These are phyloP conservation scores for Colletotrichum plurivorum DNA, from an alignment of 2,329 filamentous ascomycete species.

Conservation along the genomic window DNA sequence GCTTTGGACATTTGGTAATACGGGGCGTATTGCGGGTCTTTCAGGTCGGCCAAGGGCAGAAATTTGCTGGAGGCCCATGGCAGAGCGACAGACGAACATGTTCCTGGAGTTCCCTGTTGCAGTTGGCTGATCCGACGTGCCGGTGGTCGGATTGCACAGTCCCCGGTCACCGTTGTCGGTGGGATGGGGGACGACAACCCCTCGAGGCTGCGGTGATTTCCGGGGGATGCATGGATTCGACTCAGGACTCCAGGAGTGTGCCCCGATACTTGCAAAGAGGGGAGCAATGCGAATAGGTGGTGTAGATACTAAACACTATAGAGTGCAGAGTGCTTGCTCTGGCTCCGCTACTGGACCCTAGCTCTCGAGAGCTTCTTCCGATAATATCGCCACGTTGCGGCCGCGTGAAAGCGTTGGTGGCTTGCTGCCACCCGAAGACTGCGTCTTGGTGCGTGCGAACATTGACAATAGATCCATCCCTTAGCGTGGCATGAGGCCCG, in stretches of 20 bases:
- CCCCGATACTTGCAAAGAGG: neutral
- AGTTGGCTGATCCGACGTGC: conserved; percentile 20
- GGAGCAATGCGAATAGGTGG: neutral
- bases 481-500: conserved; percentile 7
- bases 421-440: conserved; percentile 2
- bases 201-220: conserved; percentile 25
- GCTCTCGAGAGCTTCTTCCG: neutral
- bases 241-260: neutral
- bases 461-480: conserved; percentile 18
- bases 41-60: conserved; percentile 35
- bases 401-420: conserved; percentile 1
- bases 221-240: conserved; percentile 9
- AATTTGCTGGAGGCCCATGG: conserved; percentile 11
- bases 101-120: neutral
- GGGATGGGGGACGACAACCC: conserved; percentile 9
- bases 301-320: neutral
- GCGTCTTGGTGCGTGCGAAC: neutral
- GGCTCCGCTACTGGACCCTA: no score
- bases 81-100: neutral
- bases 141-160: conserved; percentile 18
- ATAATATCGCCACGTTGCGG: conserved; percentile 2
- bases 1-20: conserved; percentile 6
- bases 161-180: conserved; percentile 11
- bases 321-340: no score
- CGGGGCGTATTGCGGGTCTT: conserved; percentile 23